phyloP scores from a whole-genome alignment of 2,329 filamentous ascomycete species.

The Fusarium globosum region DNA sequence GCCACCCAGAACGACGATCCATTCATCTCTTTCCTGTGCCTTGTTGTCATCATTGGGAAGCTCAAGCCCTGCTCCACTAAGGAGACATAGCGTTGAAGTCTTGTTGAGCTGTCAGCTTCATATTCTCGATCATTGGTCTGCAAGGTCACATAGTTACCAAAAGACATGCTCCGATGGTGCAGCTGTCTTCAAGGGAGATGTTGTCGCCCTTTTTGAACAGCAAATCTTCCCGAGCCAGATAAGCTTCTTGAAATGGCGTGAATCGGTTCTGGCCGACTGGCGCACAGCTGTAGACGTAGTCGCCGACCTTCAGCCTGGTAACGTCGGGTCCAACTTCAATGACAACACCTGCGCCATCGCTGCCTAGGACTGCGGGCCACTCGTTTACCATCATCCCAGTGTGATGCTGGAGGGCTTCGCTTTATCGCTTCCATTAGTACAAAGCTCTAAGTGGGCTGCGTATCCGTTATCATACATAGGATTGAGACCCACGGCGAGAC shows the following conservation, averaged over 20 bases:
- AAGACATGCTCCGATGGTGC: slow-evolving; percentile 51
- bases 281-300: slow-evolving; percentile 51
- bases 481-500: slow-evolving; percentile 50
- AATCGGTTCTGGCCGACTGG: slow-evolving; percentile 48
- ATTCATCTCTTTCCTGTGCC: slow-evolving; percentile 44
- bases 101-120: neutral
- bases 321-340: slow-evolving; percentile 46
- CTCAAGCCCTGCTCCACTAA: slow-evolving; percentile 43
- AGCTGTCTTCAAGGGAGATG: slow-evolving; percentile 46
- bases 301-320: slow-evolving; percentile 48
- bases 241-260: slow-evolving; percentile 53
- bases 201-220: slow-evolving; percentile 46
- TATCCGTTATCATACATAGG: slow-evolving; percentile 46
- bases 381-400: slow-evolving; percentile 47
- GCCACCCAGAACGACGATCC: slow-evolving; percentile 52
- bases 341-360: slow-evolving; percentile 51
- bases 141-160: slow-evolving; percentile 39
- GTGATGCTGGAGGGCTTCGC: slow-evolving; percentile 50
- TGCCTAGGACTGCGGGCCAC: slow-evolving; percentile 53
- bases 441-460: fast-evolving
- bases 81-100: slow-evolving; percentile 50
- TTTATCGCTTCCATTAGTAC: slow-evolving; percentile 8
- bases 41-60: slow-evolving; percentile 35
- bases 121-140: neutral
- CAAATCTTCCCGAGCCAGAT: slow-evolving; percentile 51